A percentile compares a stretch with the other conserved stretches of the same genome.
phyloP scores from a whole-genome alignment of 2,329 filamentous ascomycete genomes.

The Fusarium sp. region DNA sequence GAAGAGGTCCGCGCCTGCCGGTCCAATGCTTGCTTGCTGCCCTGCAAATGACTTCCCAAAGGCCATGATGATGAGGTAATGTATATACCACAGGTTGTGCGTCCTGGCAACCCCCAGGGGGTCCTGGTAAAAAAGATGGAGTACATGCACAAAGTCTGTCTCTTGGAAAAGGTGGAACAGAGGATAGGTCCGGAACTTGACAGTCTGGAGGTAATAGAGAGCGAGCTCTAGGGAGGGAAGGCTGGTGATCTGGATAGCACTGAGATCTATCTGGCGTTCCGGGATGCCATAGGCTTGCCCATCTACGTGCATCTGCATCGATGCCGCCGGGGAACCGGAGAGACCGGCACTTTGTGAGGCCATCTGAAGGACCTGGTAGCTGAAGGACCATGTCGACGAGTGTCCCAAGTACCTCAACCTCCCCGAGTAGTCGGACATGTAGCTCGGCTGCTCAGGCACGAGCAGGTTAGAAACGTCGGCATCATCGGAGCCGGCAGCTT shows the following conservation, averaged over 20 bases:
- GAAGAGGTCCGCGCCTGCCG: conserved; percentile 10
- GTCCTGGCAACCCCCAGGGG: not conserved
- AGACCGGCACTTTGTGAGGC: not conserved
- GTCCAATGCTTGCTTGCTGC: not conserved
- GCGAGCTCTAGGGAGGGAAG: conserved; percentile 12
- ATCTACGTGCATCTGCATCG: conserved; percentile 7
- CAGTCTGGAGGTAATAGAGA: conserved; percentile 5
- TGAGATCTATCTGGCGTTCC: not conserved
- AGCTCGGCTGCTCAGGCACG: conserved; percentile 7
- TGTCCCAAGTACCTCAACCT: conserved; percentile 11
- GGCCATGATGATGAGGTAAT: conserved; percentile 16
- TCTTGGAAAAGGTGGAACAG: conserved; percentile 13
- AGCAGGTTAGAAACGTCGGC: not conserved
- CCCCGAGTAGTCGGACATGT: conserved; percentile 5
- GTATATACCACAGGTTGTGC: conserved; percentile 5
- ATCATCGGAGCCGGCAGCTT: not conserved
- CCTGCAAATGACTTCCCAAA: conserved; percentile 8
- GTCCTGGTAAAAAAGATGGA: conserved; percentile 3
- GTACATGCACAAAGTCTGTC: not conserved
- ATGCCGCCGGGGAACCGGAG: not conserved
- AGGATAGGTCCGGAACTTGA: conserved; percentile 13
- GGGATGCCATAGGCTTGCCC: conserved; percentile 3
- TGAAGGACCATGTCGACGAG: conserved; percentile 21
- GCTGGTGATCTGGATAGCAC: not conserved
- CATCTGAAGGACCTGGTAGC: conserved; percentile 7